Evolutionary conservation across 306 rosid genomes (phyloP), one percentile per base, ranked within the genome.

Genomic region (Begonia loranthoides): DNA sequence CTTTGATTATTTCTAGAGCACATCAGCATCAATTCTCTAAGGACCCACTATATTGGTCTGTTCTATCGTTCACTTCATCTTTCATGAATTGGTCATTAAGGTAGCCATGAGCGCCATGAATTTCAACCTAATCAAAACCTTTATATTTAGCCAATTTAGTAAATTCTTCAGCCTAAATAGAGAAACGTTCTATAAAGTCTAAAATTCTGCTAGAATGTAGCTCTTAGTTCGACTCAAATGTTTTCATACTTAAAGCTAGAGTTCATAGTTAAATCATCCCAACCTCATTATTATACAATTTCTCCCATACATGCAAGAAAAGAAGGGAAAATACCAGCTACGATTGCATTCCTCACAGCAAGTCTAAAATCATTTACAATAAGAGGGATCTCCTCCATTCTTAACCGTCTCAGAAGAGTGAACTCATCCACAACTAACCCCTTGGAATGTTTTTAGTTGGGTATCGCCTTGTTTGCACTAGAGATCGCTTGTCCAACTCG

Each of bases 121-220:
- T 60, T 59, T 77, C 83, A 60, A 77, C 69, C 38, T 76, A 79
- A 73, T 77, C 79, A 63, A 77, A 77, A 66, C 79, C 76, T 77
- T 17, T n/a, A 66, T 10, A 2, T 48, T 47, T 10, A 7, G 5
- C 0, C 16, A 13, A 41, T 41, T 9, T 9, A n/a, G n/a, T n/a
- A n/a, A 41, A 41, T 9, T 41, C 45, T 9, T 60, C 52, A 53
- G 14, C 77, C 72, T n/a, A n/a, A n/a, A n/a, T n/a, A n/a, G n/a
- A n/a, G n/a, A n/a, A n/a, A n/a, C n/a, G n/a, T n/a, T n/a, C n/a
- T n/a, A n/a, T 6, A 24, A 56, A 1, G 68, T 77, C 69, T 65
- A 68, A 68, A 71, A 66, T 68, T n/a, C n/a, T n/a, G n/a, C n/a
- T n/a, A n/a, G n/a, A n/a, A n/a, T n/a, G n/a, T n/a, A n/a, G n/a